Evolutionary conservation across 73 alveolate species (phyloP).

Genomic region (Uronychia setigera): DNA sequence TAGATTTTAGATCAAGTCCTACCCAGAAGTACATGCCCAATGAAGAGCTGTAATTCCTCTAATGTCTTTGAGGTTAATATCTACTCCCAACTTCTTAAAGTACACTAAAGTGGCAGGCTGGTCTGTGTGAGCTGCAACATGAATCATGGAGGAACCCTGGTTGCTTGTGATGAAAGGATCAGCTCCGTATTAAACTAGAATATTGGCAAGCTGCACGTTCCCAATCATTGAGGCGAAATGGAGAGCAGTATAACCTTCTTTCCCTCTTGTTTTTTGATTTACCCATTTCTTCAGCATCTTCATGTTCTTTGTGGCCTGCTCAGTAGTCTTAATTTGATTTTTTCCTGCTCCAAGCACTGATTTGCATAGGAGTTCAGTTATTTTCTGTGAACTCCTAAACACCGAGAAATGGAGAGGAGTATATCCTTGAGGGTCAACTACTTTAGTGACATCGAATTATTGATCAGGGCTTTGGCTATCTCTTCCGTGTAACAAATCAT

Average conservation of each 20-base stretch:
- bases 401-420: slow-evolving; percentile 33
- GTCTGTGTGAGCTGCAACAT: slow-evolving; percentile 54
- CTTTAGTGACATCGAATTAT: not conserved
- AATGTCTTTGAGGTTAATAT: slow-evolving; percentile 12
- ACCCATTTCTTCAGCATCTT: slow-evolving; percentile 20
- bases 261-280: slow-evolving; percentile 8
- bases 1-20: not conserved
- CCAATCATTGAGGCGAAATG: slow-evolving; percentile 39
- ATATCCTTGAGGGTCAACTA: slow-evolving; percentile 24
- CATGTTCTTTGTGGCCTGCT: slow-evolving; percentile 21
- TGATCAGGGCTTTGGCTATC: not conserved
- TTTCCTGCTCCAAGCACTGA: slow-evolving; percentile 6
- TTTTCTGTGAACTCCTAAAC: not conserved
- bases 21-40: slow-evolving; percentile 45
- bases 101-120: slow-evolving; percentile 24
- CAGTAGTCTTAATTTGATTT: not conserved
- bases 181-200: slow-evolving; percentile 13
- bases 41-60: slow-evolving; percentile 47
- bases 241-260: slow-evolving; percentile 17
- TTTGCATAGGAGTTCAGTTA: not conserved
- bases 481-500: slow-evolving; percentile 2
- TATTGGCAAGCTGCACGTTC: not conserved
- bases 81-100: slow-evolving; percentile 4
- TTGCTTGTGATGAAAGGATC: not conserved
- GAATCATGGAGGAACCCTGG: slow-evolving; percentile 33